phyloP scores from a whole-genome alignment of 305 asterid genomes.

The Withania somnifera region DNA sequence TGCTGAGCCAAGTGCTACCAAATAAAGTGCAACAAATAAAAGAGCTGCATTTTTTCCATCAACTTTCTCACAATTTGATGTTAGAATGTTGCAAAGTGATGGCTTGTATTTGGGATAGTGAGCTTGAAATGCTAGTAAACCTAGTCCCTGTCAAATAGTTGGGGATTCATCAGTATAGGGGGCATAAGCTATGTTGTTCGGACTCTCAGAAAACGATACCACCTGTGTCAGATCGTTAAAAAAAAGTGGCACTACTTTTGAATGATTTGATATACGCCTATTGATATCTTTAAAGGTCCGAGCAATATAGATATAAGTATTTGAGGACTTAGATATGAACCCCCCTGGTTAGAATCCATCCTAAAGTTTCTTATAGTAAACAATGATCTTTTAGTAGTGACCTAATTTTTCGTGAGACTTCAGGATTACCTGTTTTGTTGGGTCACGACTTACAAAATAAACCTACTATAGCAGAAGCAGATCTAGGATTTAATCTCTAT shows the following conservation, averaged over 20 bases:
- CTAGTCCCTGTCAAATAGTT: slow-evolving; percentile 38
- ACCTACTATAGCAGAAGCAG: neutral
- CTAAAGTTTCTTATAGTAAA: too few species aligned
- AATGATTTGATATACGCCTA: neutral
- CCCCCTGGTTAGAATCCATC: too few species aligned
- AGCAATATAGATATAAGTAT: neutral
- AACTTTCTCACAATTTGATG: slow-evolving; percentile 27
- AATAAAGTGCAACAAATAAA: slow-evolving; percentile 44
- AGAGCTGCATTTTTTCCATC: slow-evolving; percentile 38
- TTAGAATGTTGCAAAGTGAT: slow-evolving; percentile 36
- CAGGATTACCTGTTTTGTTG: too few species aligned
- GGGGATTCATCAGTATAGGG: neutral
- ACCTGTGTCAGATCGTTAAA: neutral
- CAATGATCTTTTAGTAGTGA: too few species aligned
- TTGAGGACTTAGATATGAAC: too few species aligned
- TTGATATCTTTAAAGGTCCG: neutral
- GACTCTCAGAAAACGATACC: neutral
- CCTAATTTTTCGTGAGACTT: too few species aligned
- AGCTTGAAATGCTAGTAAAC: slow-evolving; percentile 57
- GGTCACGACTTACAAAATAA: neutral
- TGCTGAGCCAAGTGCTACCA: slow-evolving; percentile 52
- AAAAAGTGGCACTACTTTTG: neutral
- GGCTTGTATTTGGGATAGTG: slow-evolving; percentile 45
- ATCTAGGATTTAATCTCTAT: neutral
- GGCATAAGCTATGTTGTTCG: neutral